Base-by-base conservation (phyloP, 2,329 filamentous ascomycete genomes). In the Ilyonectria mors-panacis region DNA sequence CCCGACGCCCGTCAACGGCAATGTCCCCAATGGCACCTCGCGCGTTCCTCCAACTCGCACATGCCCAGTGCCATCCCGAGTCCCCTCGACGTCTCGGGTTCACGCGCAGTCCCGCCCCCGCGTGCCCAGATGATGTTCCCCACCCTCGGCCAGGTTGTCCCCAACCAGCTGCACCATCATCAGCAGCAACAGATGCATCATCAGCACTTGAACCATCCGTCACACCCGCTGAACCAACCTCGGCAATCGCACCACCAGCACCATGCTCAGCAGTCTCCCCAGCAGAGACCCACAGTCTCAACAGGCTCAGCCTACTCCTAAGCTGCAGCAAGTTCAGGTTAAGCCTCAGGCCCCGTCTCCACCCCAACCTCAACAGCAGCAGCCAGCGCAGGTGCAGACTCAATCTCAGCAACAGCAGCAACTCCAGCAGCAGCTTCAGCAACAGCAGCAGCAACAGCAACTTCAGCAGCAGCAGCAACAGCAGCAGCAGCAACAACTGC, bases 41-140 rank as follows among this genome's bases (percentile, higher is more conserved):
- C 84, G 69, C 81, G 81, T 72, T 69, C 81, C 19, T 81, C 84
- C 35, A 82, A 81, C 64, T 75, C 81, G 59, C 86, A 86, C 72
- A 80, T 86, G 66, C 80, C 86, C 65, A 85, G 85, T 75, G 81
- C 85, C 48, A 79, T 86, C 60, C 81, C 86, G 64, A 85, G 85
- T 73, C 81, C 85, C 47, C 82, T 85, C 70, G 81, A 81, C 66
- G 79, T 84, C 65, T 79, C 83, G 65, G 80, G 83, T 57, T 80
- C 85, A 74, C 85, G 81, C 71, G 82, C 78, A 47, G 83, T 76
- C 17, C 70, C 81, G 26, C 83, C 80, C 48, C 80, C 81, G 67
- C 82, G 81, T 66, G 86, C 82, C 71, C 82, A 84, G 79, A 85
- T 86, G 73, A 72, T 76, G 68, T 76, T 74, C 56, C 74, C 74